Base-by-base conservation (phyloP, 2,329 filamentous ascomycete genomes). In the Penicillium polonicum region DNA sequence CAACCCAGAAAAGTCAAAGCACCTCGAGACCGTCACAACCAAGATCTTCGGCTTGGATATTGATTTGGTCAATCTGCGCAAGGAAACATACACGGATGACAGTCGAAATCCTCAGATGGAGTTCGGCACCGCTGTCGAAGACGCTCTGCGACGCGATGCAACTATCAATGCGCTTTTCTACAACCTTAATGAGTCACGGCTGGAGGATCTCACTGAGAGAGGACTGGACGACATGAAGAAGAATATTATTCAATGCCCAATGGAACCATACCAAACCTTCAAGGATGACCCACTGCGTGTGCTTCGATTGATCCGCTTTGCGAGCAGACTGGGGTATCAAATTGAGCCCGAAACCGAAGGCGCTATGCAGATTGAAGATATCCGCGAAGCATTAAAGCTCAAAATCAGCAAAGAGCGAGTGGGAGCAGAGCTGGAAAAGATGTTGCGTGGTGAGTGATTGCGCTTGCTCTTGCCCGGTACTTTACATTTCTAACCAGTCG, bases 121-220 rank as follows among this genome's bases (percentile, higher is more conserved):
- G 72, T 97, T 97, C 74, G 94, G 93, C 5, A 96, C 91, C 0
- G 88, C 93, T 0, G 83, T 90, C 71, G 92, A 99, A 74, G 93
- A 99, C 75, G 93, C 93, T 2, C 72, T 92, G 64, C 87, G 93
- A 23, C 86, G 93, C 48, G 93, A 99, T 79, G 92, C 93, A 23
- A 97, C 92, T 0, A 87, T 97, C 60, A 99, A 99, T 72, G 91
- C 94, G 25, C 84, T 99, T 61, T 97, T 97, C 77, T 97, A 94
- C 80, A 97, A 97, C 67, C 79, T 99, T 39, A 87, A 92, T 68
- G 91, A 88, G 1, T 83, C 85, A 35, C 68, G 82, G 58, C 83
- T 97, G 36, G 93, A 97, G 73, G 94, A 99, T 72, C 89, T 95
- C 60, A 95, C 91, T 0, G 83, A 83, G 8, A 76, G 74, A 39